Base-by-base conservation (phyloP, 345 rosid genomes). In the Linum lewisii region DNA sequence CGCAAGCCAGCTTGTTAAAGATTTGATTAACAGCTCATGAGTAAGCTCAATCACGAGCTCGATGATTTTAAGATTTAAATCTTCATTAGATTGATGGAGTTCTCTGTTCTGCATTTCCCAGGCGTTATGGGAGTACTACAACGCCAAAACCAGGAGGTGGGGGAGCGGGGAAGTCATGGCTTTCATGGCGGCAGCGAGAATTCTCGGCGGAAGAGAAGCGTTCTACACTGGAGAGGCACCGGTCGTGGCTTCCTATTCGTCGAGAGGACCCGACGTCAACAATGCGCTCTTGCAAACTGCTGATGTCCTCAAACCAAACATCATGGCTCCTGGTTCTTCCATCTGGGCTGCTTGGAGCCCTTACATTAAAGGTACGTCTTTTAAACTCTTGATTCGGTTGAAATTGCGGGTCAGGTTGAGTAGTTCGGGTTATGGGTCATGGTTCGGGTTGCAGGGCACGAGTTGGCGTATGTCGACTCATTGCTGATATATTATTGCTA, bases 281-380 rank as follows among this genome's bases (percentile, higher is more conserved):
- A 79, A 70, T 55, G 79, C 76, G 36, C 78, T 73, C 67, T 19
- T 70, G 45, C 78, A 79, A 50, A 75, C 76, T 22, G 83, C 76
- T 58, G 80, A 79, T 60, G 78, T 79, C 54, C 80, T 79, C 25
- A 79, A 79, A 50, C 83, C 83, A 15, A 73, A 73, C 60, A 47
- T 79, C 68, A 63, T 75, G 83, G 83, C 83, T 52, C 80, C 83
- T 24, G 83, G 80, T 22, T 70, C 83, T 59, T 75, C 76, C 5
- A 79, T 79, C 63, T 79, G 80, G 83, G 83, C 76, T 49, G 80
- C 83, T 1, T 75, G 83, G 83, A 75, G 80, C 64, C 76, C 64
- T 66, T 58, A 47, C 55, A 62, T 73, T 62, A 70, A 68, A 63
- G 83, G 80, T 75, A 69, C 15, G 24, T 10, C 15, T 4, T 21